phyloP scores from a whole-genome alignment of 352 stramenopile species.

The Phytophthora sojae region DNA sequence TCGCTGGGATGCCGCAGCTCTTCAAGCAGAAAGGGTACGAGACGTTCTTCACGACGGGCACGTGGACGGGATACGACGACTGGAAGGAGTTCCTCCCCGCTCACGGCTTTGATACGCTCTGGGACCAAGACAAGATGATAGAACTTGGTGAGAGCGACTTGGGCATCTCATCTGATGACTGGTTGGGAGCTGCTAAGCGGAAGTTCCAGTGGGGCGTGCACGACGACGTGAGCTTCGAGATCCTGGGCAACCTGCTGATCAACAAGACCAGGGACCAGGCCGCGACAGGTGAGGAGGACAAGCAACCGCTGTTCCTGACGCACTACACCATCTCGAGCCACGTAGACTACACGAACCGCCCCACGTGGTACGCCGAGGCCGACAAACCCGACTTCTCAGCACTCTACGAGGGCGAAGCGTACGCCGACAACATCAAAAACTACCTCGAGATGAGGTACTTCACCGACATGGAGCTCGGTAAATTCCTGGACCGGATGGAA shows the following conservation, averaged over 20 bases:
- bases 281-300: slow-evolving; percentile 25
- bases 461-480: slow-evolving; percentile 53
- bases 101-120: slow-evolving; percentile 56
- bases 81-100: slow-evolving; percentile 49
- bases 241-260: slow-evolving; percentile 52
- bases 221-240: slow-evolving; percentile 64
- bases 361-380: slow-evolving; percentile 45
- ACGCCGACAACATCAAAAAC: slow-evolving; percentile 37
- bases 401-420: slow-evolving; percentile 37
- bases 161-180: slow-evolving; percentile 40
- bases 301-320: slow-evolving; percentile 60
- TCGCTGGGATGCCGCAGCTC: slow-evolving; percentile 32
- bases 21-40: slow-evolving; percentile 56
- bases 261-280: slow-evolving; percentile 54
- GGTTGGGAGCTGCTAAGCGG: slow-evolving; percentile 24
- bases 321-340: slow-evolving; percentile 75
- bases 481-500: slow-evolving; percentile 63
- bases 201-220: slow-evolving; percentile 56
- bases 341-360: slow-evolving; percentile 40
- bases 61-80: slow-evolving; percentile 47
- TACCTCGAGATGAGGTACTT: slow-evolving; percentile 68
- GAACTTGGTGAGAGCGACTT: slow-evolving; percentile 37
- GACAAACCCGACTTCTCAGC: slow-evolving; percentile 52
- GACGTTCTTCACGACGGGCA: slow-evolving; percentile 49
- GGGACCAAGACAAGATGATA: slow-evolving; percentile 47